These are phyloP conservation scores for Malbranchea cinnamomea DNA, from an alignment of 2,329 filamentous ascomycete species.

Conservation along the genomic window DNA sequence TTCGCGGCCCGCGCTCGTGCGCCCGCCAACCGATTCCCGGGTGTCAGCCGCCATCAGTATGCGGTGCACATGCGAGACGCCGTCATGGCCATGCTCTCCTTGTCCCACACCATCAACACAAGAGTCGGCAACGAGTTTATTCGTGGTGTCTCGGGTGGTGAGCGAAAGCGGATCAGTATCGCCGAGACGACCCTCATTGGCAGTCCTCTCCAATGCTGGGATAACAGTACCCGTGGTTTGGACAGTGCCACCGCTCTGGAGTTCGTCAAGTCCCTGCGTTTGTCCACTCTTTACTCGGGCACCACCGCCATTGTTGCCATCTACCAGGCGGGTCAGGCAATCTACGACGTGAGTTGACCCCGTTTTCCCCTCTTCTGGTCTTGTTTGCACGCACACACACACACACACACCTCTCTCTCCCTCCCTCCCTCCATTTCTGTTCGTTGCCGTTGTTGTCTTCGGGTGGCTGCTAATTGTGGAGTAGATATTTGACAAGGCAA, in stretches of 20 bases:
- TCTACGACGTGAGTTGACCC: slow-evolving; percentile 44
- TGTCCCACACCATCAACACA: slow-evolving; percentile 59
- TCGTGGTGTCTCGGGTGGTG: slow-evolving; percentile 64
- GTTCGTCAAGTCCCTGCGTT: slow-evolving; percentile 54
- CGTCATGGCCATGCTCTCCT: slow-evolving; percentile 30
- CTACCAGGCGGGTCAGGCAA: slow-evolving; percentile 73
- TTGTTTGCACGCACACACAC: slow-evolving; percentile 36
- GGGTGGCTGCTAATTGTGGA: slow-evolving; percentile 5
- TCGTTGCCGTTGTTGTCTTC: too few relatives aligned
- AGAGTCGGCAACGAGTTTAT: slow-evolving; percentile 72
- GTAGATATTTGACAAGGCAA: slow-evolving; percentile 62
- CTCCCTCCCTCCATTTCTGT: slow-evolving; percentile 11
- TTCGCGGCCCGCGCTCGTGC: slow-evolving; percentile 79
- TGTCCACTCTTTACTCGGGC: slow-evolving; percentile 70
- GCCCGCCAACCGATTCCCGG: slow-evolving; percentile 57
- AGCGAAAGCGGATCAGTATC: slow-evolving; percentile 67
- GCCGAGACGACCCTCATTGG: slow-evolving; percentile 69
- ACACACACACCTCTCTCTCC: too few relatives aligned
- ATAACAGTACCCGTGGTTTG: slow-evolving; percentile 56
- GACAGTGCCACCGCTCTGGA: slow-evolving; percentile 55
- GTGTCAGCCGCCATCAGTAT: slow-evolving; percentile 22
- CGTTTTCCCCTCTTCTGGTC: slow-evolving; percentile 20
- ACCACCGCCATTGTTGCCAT: slow-evolving; percentile 74
- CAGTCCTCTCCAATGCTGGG: slow-evolving; percentile 59
- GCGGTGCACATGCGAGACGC: slow-evolving; percentile 30